phyloP scores from a whole-genome alignment of 2,329 filamentous ascomycete genomes.

The Diaporthe sp. region DNA sequence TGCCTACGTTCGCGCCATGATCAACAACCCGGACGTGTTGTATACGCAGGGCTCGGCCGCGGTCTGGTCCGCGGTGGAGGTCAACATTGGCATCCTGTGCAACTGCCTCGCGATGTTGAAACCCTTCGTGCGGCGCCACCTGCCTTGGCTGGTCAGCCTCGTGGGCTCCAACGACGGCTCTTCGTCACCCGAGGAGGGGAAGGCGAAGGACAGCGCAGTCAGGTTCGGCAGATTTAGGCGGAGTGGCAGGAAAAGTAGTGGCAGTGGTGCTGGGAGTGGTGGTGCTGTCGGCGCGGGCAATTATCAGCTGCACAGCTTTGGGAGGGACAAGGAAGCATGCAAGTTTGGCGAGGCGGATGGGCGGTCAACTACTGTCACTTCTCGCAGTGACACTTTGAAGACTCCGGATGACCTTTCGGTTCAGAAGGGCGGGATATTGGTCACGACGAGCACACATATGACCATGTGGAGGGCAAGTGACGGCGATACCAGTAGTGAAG shows the following conservation, averaged over 20 bases:
- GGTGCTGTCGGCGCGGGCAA: constrained; percentile 1
- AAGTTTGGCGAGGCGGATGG: constrained; percentile 3
- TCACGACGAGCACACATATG: constrained; percentile 36
- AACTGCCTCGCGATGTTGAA: constrained; percentile 47
- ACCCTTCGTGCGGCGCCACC: constrained; percentile 44
- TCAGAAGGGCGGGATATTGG: constrained; percentile 35
- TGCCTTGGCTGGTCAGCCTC: constrained; percentile 42
- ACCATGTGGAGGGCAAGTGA: constrained; percentile 33
- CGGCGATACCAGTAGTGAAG: constrained; percentile 32
- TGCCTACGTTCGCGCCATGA: constrained; percentile 46
- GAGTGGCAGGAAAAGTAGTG: constrained; percentile 23
- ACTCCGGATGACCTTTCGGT: not conserved
- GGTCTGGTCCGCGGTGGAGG: constrained; percentile 52
- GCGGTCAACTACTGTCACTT: constrained; percentile 9
- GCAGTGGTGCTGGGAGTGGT: not conserved
- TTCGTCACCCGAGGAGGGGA: not conserved
- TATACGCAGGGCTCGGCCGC: constrained; percentile 46
- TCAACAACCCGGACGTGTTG: constrained; percentile 52
- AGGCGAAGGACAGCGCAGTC: not conserved
- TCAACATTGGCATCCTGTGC: constrained; percentile 52
- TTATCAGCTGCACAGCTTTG: constrained; percentile 41
- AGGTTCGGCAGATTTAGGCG: constrained; percentile 8
- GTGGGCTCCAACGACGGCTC: constrained; percentile 29
- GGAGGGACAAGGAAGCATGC: constrained; percentile 28
- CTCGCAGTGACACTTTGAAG: constrained; percentile 8